These are phyloP conservation scores for Acanthamoeba royreba DNA, from an alignment of 208 protist species.

Conservation along the genomic window DNA sequence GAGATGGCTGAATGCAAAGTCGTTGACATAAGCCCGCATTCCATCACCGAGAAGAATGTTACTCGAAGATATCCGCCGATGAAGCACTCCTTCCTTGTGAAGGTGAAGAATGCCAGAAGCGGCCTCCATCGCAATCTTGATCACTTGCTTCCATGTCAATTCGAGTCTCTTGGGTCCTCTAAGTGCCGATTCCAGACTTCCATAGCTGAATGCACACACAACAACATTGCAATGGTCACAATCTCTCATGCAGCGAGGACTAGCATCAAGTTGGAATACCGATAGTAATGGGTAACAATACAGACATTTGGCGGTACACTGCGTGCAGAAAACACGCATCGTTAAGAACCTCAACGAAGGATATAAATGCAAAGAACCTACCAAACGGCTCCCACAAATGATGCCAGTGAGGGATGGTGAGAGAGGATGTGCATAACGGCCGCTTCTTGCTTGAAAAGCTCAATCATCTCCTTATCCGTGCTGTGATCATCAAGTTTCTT, in stretches of 20 bases:
- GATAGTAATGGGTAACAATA: not conserved
- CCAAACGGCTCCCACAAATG: not conserved
- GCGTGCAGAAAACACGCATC: too few species aligned
- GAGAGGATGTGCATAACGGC: not conserved
- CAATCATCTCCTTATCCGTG: not conserved
- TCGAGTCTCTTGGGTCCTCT: not conserved
- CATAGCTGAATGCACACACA: too few species aligned
- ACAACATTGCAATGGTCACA: too few species aligned
- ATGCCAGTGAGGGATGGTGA: not conserved
- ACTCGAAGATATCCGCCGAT: not conserved
- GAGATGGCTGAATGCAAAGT: slow-evolving; percentile 2
- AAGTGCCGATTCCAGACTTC: not conserved
- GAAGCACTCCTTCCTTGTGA: slow-evolving; percentile 22
- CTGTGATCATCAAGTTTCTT: not conserved
- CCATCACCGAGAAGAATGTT: slow-evolving; percentile 11
- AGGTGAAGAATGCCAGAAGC: not conserved
- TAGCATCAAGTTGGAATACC: too few species aligned
- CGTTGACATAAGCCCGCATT: not conserved
- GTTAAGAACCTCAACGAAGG: too few species aligned
- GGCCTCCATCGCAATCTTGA: not conserved
- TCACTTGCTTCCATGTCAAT: not conserved
- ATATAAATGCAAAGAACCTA: too few species aligned
- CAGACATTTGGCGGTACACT: not conserved
- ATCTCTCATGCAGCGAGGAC: too few species aligned
- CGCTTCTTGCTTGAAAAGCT: not conserved